Percentiles rank a stretch among this genome's conserved stretches.
These are phyloP conservation scores for Suhomyces bolitotheri DNA, from an alignment of 1,139 yeast genomes.

Conservation along the genomic window DNA sequence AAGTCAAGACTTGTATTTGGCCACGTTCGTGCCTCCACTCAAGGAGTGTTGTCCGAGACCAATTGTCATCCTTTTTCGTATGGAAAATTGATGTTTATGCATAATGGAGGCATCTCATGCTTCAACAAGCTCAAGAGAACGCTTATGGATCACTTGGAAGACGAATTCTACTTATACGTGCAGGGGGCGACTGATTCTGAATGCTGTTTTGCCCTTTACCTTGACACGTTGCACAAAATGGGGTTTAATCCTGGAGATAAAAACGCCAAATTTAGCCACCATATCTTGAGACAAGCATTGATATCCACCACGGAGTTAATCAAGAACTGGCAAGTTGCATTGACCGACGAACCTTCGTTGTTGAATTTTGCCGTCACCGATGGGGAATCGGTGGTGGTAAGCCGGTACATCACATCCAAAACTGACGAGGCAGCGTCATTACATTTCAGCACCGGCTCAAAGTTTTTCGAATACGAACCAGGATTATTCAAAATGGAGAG, in stretches of 20 bases:
- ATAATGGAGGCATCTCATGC: slow-evolving; percentile 86
- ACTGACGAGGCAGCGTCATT: slow-evolving; percentile 95
- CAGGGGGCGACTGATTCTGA: slow-evolving; percentile 97
- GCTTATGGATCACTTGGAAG: slow-evolving; percentile 70
- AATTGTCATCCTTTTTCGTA: slow-evolving; percentile 94
- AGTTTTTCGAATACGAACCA: slow-evolving; percentile 85
- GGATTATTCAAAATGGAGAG: slow-evolving; percentile 94
- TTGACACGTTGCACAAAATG: slow-evolving; percentile 72
- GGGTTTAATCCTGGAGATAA: slow-evolving; percentile 67
- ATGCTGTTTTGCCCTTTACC: slow-evolving; percentile 85
- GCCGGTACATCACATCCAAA: slow-evolving; percentile 83
- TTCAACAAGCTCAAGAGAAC: slow-evolving; percentile 72
- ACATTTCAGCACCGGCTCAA: slow-evolving; percentile 91
- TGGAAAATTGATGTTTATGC: slow-evolving; percentile 92
- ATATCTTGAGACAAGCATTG: slow-evolving; percentile 64
- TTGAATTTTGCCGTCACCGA: slow-evolving; percentile 94
- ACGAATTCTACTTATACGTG: slow-evolving; percentile 72
- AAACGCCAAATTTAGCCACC: slow-evolving; percentile 46
- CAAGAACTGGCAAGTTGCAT: slow-evolving; percentile 60
- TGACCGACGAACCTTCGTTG: slow-evolving; percentile 71
- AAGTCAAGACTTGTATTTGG: slow-evolving; percentile 84
- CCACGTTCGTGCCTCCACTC: slow-evolving; percentile 94
- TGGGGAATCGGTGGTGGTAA: slow-evolving; percentile 83
- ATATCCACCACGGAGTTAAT: slow-evolving; percentile 70
- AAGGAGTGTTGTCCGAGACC: slow-evolving; percentile 90